Percentiles rank a stretch among this genome's conserved stretches.
phyloP scores from a whole-genome alignment of 805 yeast species.

The Peterozyma toletana region DNA sequence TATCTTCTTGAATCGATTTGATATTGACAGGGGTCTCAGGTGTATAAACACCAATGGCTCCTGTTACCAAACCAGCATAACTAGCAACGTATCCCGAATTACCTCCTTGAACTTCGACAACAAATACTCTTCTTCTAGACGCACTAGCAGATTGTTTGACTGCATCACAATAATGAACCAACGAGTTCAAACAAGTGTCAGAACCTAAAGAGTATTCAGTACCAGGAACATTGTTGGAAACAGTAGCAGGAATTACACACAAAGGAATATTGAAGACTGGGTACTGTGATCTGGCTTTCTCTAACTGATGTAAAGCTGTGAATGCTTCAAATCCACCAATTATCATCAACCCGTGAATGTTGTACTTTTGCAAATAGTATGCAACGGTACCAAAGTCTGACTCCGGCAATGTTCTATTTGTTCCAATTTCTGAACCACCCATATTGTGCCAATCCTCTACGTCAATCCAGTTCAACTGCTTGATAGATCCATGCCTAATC shows the following conservation, averaged over 20 bases:
- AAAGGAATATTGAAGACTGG: constrained; percentile 94
- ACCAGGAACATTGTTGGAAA: constrained; percentile 98
- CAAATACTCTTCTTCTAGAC: constrained; percentile 88
- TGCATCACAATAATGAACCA: constrained; percentile 90
- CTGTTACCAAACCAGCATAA: constrained; percentile 74
- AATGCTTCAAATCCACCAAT: constrained; percentile 99
- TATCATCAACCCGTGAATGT: constrained; percentile 81
- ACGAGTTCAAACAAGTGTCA: constrained; percentile 90
- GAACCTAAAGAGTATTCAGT: constrained; percentile 93
- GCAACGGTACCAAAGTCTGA: constrained; percentile 89
- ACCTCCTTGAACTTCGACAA: constrained; percentile 98
- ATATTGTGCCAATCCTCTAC: constrained; percentile 81
- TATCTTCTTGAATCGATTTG: constrained; percentile 66
- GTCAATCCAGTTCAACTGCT: constrained; percentile 71
- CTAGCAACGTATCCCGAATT: constrained; percentile 92
- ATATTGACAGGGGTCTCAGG: constrained; percentile 80
- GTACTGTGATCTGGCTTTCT: constrained; percentile 66
- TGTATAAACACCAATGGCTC: constrained; percentile 85
- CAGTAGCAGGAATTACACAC: constrained; percentile 90
- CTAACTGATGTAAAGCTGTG: constrained; percentile 73
- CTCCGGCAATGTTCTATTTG: constrained; percentile 81
- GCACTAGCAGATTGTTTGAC: constrained; percentile 94
- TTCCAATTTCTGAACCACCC: constrained; percentile 97
- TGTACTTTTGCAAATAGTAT: constrained; percentile 82
- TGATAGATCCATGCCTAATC: constrained; percentile 80